Conservation (phyloP, 331 rosid genomes). For the Ulmus americana region DNA sequence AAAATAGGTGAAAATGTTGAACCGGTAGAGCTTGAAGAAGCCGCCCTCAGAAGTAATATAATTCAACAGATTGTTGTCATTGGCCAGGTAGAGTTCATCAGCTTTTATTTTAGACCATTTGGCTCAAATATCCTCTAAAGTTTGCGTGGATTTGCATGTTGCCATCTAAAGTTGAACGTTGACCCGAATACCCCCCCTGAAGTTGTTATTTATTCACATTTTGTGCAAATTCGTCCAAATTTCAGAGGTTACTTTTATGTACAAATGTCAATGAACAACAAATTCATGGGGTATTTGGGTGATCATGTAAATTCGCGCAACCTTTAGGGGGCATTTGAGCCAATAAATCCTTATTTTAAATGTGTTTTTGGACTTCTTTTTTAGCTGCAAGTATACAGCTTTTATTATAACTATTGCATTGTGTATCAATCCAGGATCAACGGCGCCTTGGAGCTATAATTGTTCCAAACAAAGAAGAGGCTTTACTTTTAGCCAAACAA, state of each 20-base stretch:
- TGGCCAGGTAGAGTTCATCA: constrained; percentile 67
- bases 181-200: too few relatives aligned
- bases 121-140: too few relatives aligned
- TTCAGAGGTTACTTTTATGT: too few relatives aligned
- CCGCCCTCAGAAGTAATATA: constrained; percentile 74
- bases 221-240: too few relatives aligned
- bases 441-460: constrained; percentile 91
- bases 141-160: too few relatives aligned
- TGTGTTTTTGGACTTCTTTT: not conserved
- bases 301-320: too few relatives aligned
- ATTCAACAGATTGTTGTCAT: constrained; percentile 81
- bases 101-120: not conserved
- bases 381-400: not conserved
- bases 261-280: too few relatives aligned
- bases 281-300: too few relatives aligned
- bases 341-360: too few relatives aligned
- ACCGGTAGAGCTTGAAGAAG: constrained; percentile 82
- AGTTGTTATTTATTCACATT: too few relatives aligned
- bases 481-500: constrained; percentile 49
- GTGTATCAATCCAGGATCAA: constrained; percentile 52
- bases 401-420: constrained; percentile 10
- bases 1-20: constrained; percentile 85
- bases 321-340: too few relatives aligned
- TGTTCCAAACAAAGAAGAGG: constrained; percentile 86
- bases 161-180: too few relatives aligned